A percentile compares a stretch with the other conserved stretches of the same genome.
Evolutionary conservation across 2,329 filamentous ascomycete genomes (phyloP).

Genomic region (Phaeosphaeriaceae sp.): DNA sequence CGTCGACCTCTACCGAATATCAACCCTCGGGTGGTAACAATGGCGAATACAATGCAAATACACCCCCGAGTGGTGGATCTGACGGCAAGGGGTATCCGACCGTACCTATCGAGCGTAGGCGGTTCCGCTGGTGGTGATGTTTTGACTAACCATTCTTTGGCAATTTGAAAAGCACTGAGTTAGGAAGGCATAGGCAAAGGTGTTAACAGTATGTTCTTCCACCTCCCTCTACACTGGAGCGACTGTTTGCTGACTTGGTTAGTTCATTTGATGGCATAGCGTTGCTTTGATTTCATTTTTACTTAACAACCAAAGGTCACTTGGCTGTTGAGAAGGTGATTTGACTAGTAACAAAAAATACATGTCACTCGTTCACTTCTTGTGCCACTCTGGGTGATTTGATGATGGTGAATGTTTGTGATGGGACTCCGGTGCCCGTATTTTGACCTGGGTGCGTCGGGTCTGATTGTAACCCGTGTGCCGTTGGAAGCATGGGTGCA

Average conservation of each 20-base stretch:
- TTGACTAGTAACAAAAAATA: conserved; percentile 2
- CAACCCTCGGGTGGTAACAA: background rate
- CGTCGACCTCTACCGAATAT: background rate
- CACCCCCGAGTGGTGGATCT: background rate
- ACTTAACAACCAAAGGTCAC: background rate
- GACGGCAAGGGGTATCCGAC: background rate
- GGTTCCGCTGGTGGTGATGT: conserved; percentile 1
- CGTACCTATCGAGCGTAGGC: background rate
- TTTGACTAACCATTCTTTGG: background rate
- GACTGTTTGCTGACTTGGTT: background rate
- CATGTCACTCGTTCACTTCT: background rate
- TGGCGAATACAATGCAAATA: background rate
- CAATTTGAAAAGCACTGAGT: background rate
- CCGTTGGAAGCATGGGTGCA: background rate
- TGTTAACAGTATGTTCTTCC: background rate
- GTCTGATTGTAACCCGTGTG: background rate
- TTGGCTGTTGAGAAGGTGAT: conserved; percentile 3
- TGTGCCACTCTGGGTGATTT: background rate
- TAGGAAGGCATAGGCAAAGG: background rate
- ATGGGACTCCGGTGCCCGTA: background rate
- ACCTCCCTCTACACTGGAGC: background rate
- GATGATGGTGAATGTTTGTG: background rate
- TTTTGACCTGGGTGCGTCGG: background rate
- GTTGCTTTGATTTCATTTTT: conserved; percentile 3
- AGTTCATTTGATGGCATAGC: conserved; percentile 2